A percentile compares a stretch with the other conserved stretches of the same genome.
These are phyloP conservation scores for Auricularia cornea DNA, from an alignment of 768 basidiomycete species.

Conservation along the genomic window DNA sequence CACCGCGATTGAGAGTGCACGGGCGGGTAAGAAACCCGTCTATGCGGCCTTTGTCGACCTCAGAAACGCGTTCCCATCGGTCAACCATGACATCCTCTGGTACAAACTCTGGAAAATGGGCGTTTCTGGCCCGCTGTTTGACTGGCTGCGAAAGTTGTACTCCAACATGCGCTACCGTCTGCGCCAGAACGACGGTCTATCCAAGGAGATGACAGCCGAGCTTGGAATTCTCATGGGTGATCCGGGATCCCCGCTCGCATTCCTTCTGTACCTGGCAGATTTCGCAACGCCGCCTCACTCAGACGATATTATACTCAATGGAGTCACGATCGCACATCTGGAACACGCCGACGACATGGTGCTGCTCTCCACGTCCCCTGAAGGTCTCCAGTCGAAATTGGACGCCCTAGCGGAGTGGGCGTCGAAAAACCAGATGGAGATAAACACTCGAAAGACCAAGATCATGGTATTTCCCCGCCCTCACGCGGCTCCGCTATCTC, in stretches of 20 bases:
- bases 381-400: slow-evolving; percentile 12
- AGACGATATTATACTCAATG: slow-evolving; percentile 10
- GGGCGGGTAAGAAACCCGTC: slow-evolving; percentile 4
- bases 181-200: neutral
- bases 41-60: slow-evolving; percentile 19
- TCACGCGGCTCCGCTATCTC: too few species aligned
- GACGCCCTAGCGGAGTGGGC: too few species aligned
- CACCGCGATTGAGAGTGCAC: slow-evolving; percentile 13
- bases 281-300: slow-evolving; percentile 3
- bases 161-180: slow-evolving; percentile 8
- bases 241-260: slow-evolving; percentile 12
- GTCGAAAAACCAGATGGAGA: too few species aligned
- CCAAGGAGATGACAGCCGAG: slow-evolving; percentile 4
- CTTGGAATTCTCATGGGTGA: slow-evolving; percentile 15
- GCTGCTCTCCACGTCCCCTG: slow-evolving; percentile 5
- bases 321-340: slow-evolving; percentile 10
- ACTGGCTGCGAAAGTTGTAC: slow-evolving; percentile 11
- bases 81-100: slow-evolving; percentile 25
- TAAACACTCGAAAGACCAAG: too few species aligned
- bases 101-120: slow-evolving; percentile 18
- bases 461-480: too few species aligned
- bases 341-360: slow-evolving; percentile 14
- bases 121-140: slow-evolving; percentile 8
- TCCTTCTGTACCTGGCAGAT: slow-evolving; percentile 10
- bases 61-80: slow-evolving; percentile 29